Conservation (phyloP, 2,329 filamentous ascomycete genomes). For the Phoma sp. region DNA sequence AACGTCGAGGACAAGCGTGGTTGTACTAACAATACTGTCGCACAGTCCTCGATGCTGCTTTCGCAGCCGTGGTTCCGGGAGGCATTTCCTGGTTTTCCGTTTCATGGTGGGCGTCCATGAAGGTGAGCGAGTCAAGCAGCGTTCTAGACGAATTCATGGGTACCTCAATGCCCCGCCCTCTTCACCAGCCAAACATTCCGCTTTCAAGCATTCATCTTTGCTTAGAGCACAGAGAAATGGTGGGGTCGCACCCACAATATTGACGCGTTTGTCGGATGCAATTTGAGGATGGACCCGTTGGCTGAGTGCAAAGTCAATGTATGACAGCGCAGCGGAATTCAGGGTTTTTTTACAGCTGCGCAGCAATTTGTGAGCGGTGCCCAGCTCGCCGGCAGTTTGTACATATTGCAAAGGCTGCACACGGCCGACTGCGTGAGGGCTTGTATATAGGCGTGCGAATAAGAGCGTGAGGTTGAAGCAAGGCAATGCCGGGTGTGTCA, state of each 20-base stretch:
- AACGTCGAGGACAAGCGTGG: constrained; percentile 19
- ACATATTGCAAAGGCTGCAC: background rate
- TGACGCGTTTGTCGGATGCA: constrained; percentile 12
- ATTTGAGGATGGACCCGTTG: background rate
- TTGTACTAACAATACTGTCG: constrained; percentile 18
- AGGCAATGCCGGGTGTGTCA: constrained; percentile 21
- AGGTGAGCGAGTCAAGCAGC: constrained; percentile 31
- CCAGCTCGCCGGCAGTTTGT: background rate
- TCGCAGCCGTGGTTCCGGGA: constrained; percentile 24
- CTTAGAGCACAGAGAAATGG: background rate
- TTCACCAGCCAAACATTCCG: constrained; percentile 15
- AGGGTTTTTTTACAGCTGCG: background rate
- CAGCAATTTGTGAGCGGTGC: background rate
- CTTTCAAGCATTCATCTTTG: constrained; percentile 5
- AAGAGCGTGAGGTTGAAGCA: constrained; percentile 17
- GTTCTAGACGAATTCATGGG: constrained; percentile 30
- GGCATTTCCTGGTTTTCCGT: constrained; percentile 22
- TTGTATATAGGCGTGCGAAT: constrained; percentile 15
- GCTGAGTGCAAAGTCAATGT: constrained; percentile 4
- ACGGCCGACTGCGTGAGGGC: background rate
- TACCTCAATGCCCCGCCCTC: constrained; percentile 21
- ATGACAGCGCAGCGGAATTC: constrained; percentile 2
- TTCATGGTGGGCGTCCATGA: constrained; percentile 24
- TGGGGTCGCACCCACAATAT: constrained; percentile 16
- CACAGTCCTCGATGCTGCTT: constrained; percentile 22